These are phyloP conservation scores for Naganishia randhawae DNA, from an alignment of 768 basidiomycete genomes.

Conservation along the genomic window DNA sequence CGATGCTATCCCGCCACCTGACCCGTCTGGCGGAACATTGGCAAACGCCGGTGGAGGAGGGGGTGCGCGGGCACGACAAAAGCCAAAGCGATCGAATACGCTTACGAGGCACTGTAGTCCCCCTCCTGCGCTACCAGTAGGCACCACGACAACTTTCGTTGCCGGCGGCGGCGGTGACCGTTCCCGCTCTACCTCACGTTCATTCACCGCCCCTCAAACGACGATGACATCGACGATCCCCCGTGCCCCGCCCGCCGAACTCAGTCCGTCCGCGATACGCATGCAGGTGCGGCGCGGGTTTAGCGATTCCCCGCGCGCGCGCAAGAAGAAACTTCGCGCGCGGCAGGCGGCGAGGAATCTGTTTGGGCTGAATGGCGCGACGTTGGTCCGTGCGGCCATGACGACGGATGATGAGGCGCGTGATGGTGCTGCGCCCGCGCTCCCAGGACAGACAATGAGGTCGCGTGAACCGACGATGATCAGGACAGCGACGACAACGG, in stretches of 20 bases:
- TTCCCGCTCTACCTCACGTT: conserved; percentile 5
- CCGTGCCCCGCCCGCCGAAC: conserved; percentile 6
- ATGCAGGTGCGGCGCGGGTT: conserved; percentile 23
- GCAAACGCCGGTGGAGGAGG: not conserved
- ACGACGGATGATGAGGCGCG: conserved; percentile 21
- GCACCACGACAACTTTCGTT: too few species aligned
- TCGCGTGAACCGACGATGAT: not conserved
- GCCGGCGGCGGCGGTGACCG: too few species aligned
- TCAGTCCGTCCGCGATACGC: conserved; percentile 25
- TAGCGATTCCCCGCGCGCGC: conserved; percentile 7
- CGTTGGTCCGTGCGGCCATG: not conserved
- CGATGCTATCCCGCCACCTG: conserved; percentile 5
- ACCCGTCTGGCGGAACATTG: not conserved
- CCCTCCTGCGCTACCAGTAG: conserved; percentile 6
- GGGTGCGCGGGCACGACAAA: not conserved
- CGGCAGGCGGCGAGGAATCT: not conserved
- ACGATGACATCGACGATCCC: not conserved
- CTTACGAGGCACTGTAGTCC: conserved; percentile 30
- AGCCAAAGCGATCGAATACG: conserved; percentile 12
- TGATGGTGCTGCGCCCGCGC: not conserved
- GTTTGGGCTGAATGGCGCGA: not conserved
- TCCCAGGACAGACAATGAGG: too few species aligned
- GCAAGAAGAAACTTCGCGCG: conserved; percentile 17
- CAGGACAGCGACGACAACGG: not conserved
- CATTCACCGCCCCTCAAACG: not conserved